These are phyloP conservation scores for Diatrype stigma DNA, from an alignment of 2,329 filamentous ascomycete species.

Conservation along the genomic window DNA sequence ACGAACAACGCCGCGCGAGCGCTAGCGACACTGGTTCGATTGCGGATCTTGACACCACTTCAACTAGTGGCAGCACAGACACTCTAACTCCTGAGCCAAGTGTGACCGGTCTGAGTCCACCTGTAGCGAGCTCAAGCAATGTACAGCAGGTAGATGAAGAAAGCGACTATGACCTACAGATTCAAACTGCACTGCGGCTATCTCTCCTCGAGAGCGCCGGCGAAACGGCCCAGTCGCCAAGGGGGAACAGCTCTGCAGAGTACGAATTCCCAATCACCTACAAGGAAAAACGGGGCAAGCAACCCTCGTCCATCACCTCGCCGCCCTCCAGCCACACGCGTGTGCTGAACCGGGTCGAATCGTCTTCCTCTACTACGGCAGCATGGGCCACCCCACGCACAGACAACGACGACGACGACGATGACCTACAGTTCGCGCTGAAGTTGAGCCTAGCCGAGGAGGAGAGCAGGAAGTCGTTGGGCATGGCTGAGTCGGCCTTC, in stretches of 20 bases:
- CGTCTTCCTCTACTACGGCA: slow-evolving; percentile 12
- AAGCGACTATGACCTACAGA: slow-evolving; percentile 56
- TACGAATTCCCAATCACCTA: slow-evolving; percentile 49
- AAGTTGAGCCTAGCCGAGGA: slow-evolving; percentile 57
- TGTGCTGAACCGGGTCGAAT: slow-evolving; percentile 23
- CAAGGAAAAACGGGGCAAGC: slow-evolving; percentile 41
- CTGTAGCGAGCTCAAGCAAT: slow-evolving; percentile 19
- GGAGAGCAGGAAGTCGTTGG: slow-evolving; percentile 29
- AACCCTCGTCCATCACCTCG: slow-evolving; percentile 28
- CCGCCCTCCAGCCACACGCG: slow-evolving; percentile 34
- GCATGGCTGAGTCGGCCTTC: slow-evolving; percentile 6
- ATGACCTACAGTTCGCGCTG: slow-evolving; percentile 58
- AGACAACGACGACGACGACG: slow-evolving; percentile 54
- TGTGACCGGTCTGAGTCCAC: slow-evolving; percentile 36
- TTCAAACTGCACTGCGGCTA: slow-evolving; percentile 59
- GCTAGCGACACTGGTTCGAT: slow-evolving; percentile 47
- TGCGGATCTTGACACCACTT: slow-evolving; percentile 39
- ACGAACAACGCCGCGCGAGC: slow-evolving; percentile 52
- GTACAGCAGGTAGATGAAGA: slow-evolving; percentile 34
- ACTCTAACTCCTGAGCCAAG: slow-evolving; percentile 55
- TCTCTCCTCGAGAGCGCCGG: slow-evolving; percentile 55
- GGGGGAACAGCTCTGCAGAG: slow-evolving; percentile 41
- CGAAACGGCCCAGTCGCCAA: slow-evolving; percentile 41
- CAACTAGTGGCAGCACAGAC: slow-evolving; percentile 34
- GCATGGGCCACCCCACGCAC: slow-evolving; percentile 18